Evolutionary conservation across 306 rosid genomes (phyloP), one percentile per base, ranked within the genome.

Genomic region (Quercus alba): DNA sequence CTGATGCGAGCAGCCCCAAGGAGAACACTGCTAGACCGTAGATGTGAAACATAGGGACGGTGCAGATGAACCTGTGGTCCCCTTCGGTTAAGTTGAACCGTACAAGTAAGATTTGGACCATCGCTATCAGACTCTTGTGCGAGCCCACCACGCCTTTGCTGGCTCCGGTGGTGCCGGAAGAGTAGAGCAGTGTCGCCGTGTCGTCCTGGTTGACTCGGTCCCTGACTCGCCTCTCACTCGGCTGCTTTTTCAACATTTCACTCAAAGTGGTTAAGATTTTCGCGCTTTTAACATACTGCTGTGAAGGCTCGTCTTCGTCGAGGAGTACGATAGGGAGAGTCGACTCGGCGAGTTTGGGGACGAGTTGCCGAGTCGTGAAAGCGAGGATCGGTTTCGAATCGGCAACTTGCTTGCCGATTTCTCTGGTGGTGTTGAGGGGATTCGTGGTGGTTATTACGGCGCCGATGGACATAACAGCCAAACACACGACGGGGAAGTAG

Each of bases 91-190:
- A 5, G 0, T 30, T 13, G 88, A 91, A 90, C 8, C 98, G 79
- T 46, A 82, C 77, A 1, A 83, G 52, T 0, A 91, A 82, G 18
- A 83, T 87, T 64, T 89, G 86, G 0, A 93, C 93, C 93, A 90
- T 89, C 0, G 97, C 88, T 10, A 93, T 91, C 1, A 95, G 84
- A 19, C 89, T 93, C 73, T 75, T 77, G 68, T 95, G 99, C 1
- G 99, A 93, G 0, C 96, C 89, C n/a, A 93, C 78, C 31, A 95
- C 99, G 2, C 99, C 99, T 83, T 95, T 95, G 78, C 96, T 91
- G 1, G 90, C 93, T 0, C 99, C 99, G 3, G 99, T 95, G 3
- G 99, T 95, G 5, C 99, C 99, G 0, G 97, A 95, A 1, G 99
- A 95, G 75, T 95, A 95, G 0, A 95, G 91, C 21, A 93, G 81